Conservation (phyloP, 106 monocot genomes). For the Narthecium ossifragum region DNA sequence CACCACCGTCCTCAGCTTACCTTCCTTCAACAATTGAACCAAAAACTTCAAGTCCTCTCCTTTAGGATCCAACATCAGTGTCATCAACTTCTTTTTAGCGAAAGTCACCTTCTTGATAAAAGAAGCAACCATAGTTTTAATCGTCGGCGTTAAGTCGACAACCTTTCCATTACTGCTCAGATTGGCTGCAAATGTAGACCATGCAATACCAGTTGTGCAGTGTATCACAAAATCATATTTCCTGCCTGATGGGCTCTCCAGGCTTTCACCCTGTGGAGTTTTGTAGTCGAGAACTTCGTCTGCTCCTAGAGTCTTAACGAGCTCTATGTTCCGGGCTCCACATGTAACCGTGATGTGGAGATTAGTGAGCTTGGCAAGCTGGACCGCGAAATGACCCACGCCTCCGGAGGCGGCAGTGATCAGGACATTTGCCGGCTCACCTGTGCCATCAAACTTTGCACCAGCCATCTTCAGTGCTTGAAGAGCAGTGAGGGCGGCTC, state of each 20-base stretch:
- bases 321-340: constrained; percentile 11
- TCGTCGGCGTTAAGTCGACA: constrained; percentile 5
- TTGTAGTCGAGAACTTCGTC: constrained; percentile 18
- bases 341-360: constrained; percentile 19
- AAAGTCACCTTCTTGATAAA: constrained; percentile 17
- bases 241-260: constrained; percentile 14
- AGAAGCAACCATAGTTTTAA: neutral
- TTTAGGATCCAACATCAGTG: constrained; percentile 7
- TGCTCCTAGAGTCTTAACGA: constrained; percentile 13
- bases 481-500: constrained; percentile 14
- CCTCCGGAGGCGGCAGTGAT: constrained; percentile 21
- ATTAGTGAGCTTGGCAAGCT: constrained; percentile 17
- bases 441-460: constrained; percentile 4
- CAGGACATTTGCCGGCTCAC: constrained; percentile 1
- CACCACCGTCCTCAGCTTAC: constrained; percentile 21
- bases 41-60: constrained; percentile 13
- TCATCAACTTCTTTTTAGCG: constrained; percentile 14
- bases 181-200: constrained; percentile 12
- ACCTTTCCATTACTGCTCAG: constrained; percentile 9
- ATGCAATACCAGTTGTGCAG: constrained; percentile 13
- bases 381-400: constrained; percentile 17
- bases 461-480: constrained; percentile 5
- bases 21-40: constrained; percentile 16
- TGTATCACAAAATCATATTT: constrained; percentile 14
- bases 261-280: constrained; percentile 2